Conservation (phyloP, 2,329 filamentous ascomycete genomes). For the Cercospora brassicicola region DNA sequence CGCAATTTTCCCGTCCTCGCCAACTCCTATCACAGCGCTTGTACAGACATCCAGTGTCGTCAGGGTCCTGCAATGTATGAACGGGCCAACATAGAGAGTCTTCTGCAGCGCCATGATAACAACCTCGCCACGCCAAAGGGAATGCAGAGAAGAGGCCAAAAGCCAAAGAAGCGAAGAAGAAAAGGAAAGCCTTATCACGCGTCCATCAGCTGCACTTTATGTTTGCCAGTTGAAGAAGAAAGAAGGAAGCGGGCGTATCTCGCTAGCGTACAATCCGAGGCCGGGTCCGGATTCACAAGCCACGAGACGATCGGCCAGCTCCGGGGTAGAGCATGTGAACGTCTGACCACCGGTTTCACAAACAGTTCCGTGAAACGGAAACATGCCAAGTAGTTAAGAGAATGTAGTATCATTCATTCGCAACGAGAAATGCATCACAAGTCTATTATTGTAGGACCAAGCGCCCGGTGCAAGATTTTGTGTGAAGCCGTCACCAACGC, state of each 20-base stretch:
- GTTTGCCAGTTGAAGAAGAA: conserved; percentile 3
- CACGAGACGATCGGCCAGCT: conserved; percentile 1
- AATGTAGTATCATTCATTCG: neutral
- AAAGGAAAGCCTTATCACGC: neutral
- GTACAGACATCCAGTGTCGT: conserved; percentile 52
- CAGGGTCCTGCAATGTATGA: conserved; percentile 57
- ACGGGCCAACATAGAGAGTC: conserved; percentile 60
- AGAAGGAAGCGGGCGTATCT: neutral
- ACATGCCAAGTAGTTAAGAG: neutral
- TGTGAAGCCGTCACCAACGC: neutral
- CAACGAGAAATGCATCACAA: neutral
- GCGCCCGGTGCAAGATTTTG: neutral
- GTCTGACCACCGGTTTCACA: neutral
- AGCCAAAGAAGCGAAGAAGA: neutral
- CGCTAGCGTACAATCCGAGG: neutral
- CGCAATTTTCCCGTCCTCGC: conserved; percentile 54
- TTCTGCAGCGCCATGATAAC: conserved; percentile 28
- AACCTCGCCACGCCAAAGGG: neutral
- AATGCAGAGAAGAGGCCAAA: neutral
- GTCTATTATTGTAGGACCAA: neutral
- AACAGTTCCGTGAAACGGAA: neutral
- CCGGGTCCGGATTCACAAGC: neutral
- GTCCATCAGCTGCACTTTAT: neutral
- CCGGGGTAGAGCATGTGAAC: neutral
- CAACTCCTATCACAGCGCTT: conserved; percentile 52